phyloP scores from a whole-genome alignment of 202 grass and related monocot genomes.

The Bolboschoenoplectus hybrid region DNA sequence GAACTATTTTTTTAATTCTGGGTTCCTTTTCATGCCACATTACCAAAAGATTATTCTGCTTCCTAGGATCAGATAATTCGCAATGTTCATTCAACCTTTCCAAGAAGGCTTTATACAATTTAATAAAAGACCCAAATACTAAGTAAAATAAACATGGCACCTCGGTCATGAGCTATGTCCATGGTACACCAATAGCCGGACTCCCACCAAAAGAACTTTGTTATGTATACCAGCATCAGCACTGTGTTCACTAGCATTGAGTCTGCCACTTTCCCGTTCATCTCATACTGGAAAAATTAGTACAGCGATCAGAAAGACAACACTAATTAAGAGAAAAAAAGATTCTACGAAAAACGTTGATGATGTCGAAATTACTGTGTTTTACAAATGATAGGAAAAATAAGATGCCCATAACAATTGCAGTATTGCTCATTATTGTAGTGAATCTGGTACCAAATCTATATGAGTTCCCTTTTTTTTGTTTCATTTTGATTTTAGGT shows the following conservation, averaged over 20 bases:
- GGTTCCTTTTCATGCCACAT: neutral
- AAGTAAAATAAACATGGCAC: conserved; percentile 39
- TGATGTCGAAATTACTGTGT: neutral
- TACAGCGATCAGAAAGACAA: neutral
- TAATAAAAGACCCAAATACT: neutral
- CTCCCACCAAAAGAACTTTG: conserved; percentile 99
- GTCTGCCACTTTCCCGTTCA: conserved; percentile 71
- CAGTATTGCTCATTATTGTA: neutral
- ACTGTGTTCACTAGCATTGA: conserved; percentile 98
- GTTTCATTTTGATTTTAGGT: neutral
- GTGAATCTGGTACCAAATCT: neutral
- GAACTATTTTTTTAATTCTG: neutral
- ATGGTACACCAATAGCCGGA: conserved; percentile 99
- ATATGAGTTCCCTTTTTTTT: neutral
- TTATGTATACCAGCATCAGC: conserved; percentile 95
- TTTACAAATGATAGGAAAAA: conserved; percentile 7
- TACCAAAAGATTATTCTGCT: neutral
- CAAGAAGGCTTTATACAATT: neutral
- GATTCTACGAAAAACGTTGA: neutral
- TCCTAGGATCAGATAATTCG: neutral
- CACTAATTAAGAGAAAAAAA: neutral
- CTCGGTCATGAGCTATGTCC: conserved; percentile 99
- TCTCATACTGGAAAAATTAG: conserved; percentile 72
- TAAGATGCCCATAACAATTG: conserved; percentile 15
- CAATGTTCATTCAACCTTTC: conserved; percentile 11